phyloP scores from a whole-genome alignment of 2,329 filamentous ascomycete genomes.

The Paecilomyces niveus region DNA sequence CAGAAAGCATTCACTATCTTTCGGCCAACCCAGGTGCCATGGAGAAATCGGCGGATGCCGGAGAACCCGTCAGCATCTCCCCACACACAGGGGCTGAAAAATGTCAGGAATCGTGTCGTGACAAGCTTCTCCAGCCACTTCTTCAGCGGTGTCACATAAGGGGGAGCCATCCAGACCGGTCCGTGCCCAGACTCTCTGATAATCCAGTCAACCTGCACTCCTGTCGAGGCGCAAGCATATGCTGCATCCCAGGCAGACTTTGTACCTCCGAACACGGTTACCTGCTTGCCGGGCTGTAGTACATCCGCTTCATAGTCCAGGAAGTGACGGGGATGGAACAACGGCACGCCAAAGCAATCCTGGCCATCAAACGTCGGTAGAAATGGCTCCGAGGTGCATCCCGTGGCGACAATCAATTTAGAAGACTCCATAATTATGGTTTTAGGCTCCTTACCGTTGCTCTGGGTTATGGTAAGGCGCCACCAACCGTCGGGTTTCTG shows the following conservation, averaged over 20 bases:
- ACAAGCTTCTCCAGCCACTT: slow-evolving; percentile 62
- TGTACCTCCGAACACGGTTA: slow-evolving; percentile 50
- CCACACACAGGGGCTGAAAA: slow-evolving; percentile 71
- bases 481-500: slow-evolving; percentile 33
- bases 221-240: slow-evolving; percentile 49
- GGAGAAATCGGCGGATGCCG: slow-evolving; percentile 40
- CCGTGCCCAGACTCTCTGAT: slow-evolving; percentile 37
- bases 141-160: slow-evolving; percentile 61
- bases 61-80: slow-evolving; percentile 54
- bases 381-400: slow-evolving; percentile 52
- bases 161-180: slow-evolving; percentile 33
- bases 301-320: slow-evolving; percentile 25
- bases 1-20: slow-evolving; percentile 48
- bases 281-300: slow-evolving; percentile 23
- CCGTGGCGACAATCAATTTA: slow-evolving; percentile 57
- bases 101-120: slow-evolving; percentile 60
- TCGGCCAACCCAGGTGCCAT: slow-evolving; percentile 46
- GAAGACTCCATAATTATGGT: slow-evolving; percentile 17
- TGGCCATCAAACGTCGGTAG: slow-evolving; percentile 47
- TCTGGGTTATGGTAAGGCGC: slow-evolving; percentile 18
- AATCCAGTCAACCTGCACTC: slow-evolving; percentile 41
- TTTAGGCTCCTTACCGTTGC: slow-evolving; percentile 8
- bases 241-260: slow-evolving; percentile 60
- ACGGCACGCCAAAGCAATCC: slow-evolving; percentile 43
- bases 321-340: slow-evolving; percentile 56